Base-by-base conservation (phyloP, 2,329 filamentous ascomycete genomes). In the Verticillium albo-atrum region DNA sequence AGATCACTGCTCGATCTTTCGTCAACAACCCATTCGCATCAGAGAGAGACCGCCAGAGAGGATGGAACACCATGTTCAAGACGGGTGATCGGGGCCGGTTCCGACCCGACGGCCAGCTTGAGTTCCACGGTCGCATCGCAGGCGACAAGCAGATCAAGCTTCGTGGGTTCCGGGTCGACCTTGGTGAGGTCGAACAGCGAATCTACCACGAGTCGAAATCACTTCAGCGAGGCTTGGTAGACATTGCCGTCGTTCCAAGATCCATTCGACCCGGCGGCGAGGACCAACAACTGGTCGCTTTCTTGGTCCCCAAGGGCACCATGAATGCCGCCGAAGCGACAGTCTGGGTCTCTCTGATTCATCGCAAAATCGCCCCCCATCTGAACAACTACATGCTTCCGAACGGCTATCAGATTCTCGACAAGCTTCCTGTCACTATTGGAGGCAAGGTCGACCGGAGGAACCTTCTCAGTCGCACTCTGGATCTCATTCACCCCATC, bases 61-160 rank as follows among this genome's bases (percentile, higher is more conserved):
- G 68, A 2, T 67, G 70, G 60, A 75, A 74, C 42, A 60, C 71
- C 42, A 79, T 76, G 69, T 78, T 77, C 60, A 63, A 66, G 27
- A 80, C 77, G 0, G 78, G 79, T 5, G 79, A 81, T 62, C 58
- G 65, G 1, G 77, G 71, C 4, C 71, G 68, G n/a, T 74, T 74
- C 64, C 69, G 64, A 2, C 55, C 66, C 0, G 68, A 71, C 35
- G 77, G 76, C 0, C 66, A 76, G n/a, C 55, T 81, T 2, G 63
- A 71, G 3, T 72, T 72, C 37, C 60, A 74, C 4, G 75, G 77
- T 1, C 72, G 79, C 3, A 67, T 72, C 2, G 64, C 63, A 0
- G 72, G 70, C 2, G 79, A 81, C 66, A 70, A 73, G 42, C 73
- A 79, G 57, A 64, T 69, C 62, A 71, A 71, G 59, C 62, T 69